A percentile compares a stretch with the other conserved stretches of the same genome.
phyloP scores from a whole-genome alignment of 83 land plant species.

The Larix sibirica region DNA sequence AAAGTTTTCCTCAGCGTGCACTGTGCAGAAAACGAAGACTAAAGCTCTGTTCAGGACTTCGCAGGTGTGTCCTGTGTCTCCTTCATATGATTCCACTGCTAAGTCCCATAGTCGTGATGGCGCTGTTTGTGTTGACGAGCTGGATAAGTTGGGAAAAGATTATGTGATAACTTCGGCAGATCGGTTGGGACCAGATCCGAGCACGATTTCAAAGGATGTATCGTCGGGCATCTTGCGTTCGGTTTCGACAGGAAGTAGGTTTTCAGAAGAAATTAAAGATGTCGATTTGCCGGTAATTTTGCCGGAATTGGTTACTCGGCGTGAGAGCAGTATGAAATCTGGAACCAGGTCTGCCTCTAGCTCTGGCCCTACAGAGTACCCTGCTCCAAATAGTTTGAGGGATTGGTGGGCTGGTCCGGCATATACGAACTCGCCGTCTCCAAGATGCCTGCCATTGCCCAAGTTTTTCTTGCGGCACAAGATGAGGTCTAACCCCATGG shows the following conservation, averaged over 20 bases:
- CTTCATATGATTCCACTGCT: background rate
- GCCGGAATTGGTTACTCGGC: background rate
- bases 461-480: constrained; percentile 8
- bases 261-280: background rate
- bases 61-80: background rate
- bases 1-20: background rate
- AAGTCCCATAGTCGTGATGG: background rate
- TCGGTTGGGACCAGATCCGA: constrained; percentile 2
- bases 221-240: background rate
- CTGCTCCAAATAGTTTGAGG: too few species aligned
- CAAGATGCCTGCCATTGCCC: background rate
- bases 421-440: constrained; percentile 3
- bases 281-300: background rate
- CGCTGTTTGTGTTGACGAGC: background rate
- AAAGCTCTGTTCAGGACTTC: background rate
- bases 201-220: background rate
- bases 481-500: background rate
- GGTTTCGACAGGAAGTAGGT: background rate
- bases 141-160: background rate
- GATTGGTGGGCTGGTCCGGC: constrained; percentile 6
- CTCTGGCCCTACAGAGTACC: too few species aligned
- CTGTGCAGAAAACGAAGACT: background rate
- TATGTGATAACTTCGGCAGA: background rate
- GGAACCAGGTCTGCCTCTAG: background rate
- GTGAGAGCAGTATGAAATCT: background rate